phyloP scores from a whole-genome alignment of 1,284 basidiomycete genomes.

The Leucoagaricus sp. region DNA sequence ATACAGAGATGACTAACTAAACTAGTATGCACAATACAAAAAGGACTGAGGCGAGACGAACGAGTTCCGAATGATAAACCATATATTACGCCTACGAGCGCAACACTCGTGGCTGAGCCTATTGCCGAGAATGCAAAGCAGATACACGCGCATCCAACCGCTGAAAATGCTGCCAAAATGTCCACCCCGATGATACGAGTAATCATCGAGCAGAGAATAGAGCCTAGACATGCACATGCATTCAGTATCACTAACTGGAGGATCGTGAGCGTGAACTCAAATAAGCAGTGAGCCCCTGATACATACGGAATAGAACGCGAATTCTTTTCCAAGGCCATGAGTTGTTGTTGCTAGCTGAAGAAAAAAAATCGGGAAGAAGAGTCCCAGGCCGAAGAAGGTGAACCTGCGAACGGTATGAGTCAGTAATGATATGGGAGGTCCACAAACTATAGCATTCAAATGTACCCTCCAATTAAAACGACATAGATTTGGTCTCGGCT shows the following conservation, averaged over 20 bases:
- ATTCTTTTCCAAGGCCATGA: constrained; percentile 36
- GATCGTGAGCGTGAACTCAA: background rate
- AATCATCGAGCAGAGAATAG: constrained; percentile 42
- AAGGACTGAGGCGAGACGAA: constrained; percentile 21
- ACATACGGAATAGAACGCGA: constrained; percentile 50
- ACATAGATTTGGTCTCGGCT: constrained; percentile 32
- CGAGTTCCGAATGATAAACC: constrained; percentile 41
- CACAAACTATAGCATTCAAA: too few relatives aligned
- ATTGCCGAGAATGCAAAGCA: constrained; percentile 33
- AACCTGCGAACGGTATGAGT: background rate
- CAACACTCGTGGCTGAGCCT: constrained; percentile 20
- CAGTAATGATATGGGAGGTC: background rate
- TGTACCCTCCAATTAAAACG: constrained; percentile 21
- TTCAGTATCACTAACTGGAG: constrained; percentile 44
- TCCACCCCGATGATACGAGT: constrained; percentile 41
- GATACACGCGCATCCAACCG: constrained; percentile 26
- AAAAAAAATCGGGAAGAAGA: constrained; percentile 50
- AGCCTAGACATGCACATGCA: constrained; percentile 44
- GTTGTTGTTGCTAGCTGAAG: constrained; percentile 46
- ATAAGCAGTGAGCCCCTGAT: background rate
- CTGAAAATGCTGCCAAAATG: constrained; percentile 27
- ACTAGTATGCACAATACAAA: too few relatives aligned
- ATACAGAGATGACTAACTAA: background rate
- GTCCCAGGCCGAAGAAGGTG: constrained; percentile 29
- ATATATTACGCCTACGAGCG: constrained; percentile 38